Conservation (phyloP, 2,329 filamentous ascomycete species). For the Ophiostoma novo-ulmi region DNA sequence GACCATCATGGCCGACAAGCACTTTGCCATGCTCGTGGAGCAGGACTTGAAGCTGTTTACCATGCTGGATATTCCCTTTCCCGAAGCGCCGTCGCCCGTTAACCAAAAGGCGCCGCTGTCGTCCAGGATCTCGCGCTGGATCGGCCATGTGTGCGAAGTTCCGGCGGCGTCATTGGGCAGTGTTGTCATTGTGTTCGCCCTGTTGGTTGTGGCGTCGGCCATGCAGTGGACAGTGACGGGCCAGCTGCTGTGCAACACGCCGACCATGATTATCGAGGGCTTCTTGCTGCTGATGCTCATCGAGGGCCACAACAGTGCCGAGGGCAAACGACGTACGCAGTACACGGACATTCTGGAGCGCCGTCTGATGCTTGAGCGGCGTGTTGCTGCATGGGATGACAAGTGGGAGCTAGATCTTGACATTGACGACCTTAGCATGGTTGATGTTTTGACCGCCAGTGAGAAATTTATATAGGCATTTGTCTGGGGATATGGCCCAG, state of each 20-base stretch:
- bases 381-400: slow-evolving; percentile 25
- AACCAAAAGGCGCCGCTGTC: slow-evolving; percentile 24
- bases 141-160: slow-evolving; percentile 28
- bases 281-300: slow-evolving; percentile 31
- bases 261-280: slow-evolving; percentile 33
- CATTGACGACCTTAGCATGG: background rate
- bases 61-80: background rate
- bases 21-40: slow-evolving; percentile 29
- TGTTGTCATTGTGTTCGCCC: background rate
- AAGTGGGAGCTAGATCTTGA: slow-evolving; percentile 18
- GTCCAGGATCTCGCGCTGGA: slow-evolving; percentile 28
- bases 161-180: slow-evolving; percentile 26
- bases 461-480: background rate
- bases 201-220: slow-evolving; percentile 27
- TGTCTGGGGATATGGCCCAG: background rate
- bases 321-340: slow-evolving; percentile 29
- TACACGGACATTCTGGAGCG: slow-evolving; percentile 31
- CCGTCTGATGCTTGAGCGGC: slow-evolving; percentile 30
- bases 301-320: slow-evolving; percentile 31
- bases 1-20: slow-evolving; percentile 27
- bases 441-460: background rate
- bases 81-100: background rate
- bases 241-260: slow-evolving; percentile 34
- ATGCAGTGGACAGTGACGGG: slow-evolving; percentile 33
- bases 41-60: slow-evolving; percentile 28